These are phyloP conservation scores for Cutaneotrichosporon arboriforme DNA, from an alignment of 1,284 basidiomycete genomes.

Conservation along the genomic window DNA sequence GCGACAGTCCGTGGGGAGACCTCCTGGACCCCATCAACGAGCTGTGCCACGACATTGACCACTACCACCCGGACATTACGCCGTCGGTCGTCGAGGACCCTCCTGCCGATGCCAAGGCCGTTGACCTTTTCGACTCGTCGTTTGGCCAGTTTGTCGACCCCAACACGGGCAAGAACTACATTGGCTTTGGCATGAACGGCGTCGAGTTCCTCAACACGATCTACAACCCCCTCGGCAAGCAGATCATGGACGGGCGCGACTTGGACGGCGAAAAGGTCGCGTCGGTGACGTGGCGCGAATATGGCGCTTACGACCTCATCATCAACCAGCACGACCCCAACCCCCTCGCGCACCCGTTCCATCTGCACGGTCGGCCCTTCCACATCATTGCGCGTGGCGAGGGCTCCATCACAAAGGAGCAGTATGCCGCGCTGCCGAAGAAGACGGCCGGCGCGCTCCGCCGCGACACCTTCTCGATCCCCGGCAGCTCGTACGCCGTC, in stretches of 20 bases:
- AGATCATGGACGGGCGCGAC: conserved; percentile 21
- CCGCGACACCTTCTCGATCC: conserved; percentile 44
- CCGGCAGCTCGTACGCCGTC: conserved; percentile 26
- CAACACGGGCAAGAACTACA: conserved; percentile 15
- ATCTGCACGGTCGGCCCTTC: conserved; percentile 33
- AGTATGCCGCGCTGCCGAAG: conserved; percentile 13
- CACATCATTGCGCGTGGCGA: conserved; percentile 39
- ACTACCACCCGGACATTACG: background rate
- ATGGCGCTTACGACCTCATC: conserved; percentile 26
- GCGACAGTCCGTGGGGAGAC: conserved; percentile 22
- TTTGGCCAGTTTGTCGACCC: conserved; percentile 20
- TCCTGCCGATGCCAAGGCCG: background rate
- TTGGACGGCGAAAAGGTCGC: conserved; percentile 22
- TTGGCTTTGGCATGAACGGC: conserved; percentile 28
- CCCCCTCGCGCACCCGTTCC: conserved; percentile 41
- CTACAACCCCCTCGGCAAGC: conserved; percentile 35
- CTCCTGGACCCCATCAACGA: background rate
- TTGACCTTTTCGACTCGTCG: conserved; percentile 7
- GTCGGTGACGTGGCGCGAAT: conserved; percentile 22
- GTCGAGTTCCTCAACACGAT: conserved; percentile 26
- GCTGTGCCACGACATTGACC: conserved; percentile 10
- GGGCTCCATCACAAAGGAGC: conserved; percentile 22
- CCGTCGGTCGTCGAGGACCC: conserved; percentile 16
- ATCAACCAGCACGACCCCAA: conserved; percentile 43
- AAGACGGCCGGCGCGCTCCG: conserved; percentile 43